Conservation (phyloP, 768 basidiomycete genomes). For the Hortiboletus flavorubellus region DNA sequence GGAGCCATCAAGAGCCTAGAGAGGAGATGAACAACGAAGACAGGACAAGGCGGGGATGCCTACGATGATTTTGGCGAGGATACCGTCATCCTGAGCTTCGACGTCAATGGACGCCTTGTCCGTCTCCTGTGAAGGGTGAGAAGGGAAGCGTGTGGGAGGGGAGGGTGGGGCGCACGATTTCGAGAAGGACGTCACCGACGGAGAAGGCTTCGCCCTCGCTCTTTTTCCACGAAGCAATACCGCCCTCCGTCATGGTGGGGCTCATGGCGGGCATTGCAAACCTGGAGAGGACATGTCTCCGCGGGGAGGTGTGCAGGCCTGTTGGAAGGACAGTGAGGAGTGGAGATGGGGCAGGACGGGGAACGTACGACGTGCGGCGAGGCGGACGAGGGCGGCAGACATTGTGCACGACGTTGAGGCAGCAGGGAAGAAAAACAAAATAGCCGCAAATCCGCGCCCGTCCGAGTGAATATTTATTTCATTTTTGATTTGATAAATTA, state of each 20-base stretch:
- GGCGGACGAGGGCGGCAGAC: conserved; percentile 62
- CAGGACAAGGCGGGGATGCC: conserved; percentile 21
- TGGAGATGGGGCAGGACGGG: neutral
- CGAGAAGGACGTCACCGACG: conserved; percentile 91
- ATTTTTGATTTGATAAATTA: neutral
- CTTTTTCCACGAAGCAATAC: conserved; percentile 97
- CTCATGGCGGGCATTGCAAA: conserved; percentile 99
- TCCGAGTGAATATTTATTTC: conserved; percentile 11
- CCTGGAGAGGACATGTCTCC: conserved; percentile 74
- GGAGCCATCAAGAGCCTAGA: conserved; percentile 74
- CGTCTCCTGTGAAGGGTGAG: conserved; percentile 68
- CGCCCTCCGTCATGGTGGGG: conserved; percentile 99
- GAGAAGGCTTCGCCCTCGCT: conserved; percentile 90
- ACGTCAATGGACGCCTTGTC: conserved; percentile 99
- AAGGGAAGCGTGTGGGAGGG: conserved; percentile 1
- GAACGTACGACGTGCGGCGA: conserved; percentile 61
- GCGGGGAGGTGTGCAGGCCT: conserved; percentile 85
- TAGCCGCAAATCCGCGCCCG: conserved; percentile 23
- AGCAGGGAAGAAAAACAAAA: conserved; percentile 17
- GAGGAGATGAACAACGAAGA: neutral
- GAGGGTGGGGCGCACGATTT: conserved; percentile 64
- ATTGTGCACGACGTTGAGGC: conserved; percentile 36
- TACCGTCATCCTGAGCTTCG: conserved; percentile 96
- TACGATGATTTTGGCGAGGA: conserved; percentile 96
- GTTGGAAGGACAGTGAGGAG: conserved; percentile 4